phyloP scores from a whole-genome alignment of 78 protist species.

The Diacronema lutheri region DNA sequence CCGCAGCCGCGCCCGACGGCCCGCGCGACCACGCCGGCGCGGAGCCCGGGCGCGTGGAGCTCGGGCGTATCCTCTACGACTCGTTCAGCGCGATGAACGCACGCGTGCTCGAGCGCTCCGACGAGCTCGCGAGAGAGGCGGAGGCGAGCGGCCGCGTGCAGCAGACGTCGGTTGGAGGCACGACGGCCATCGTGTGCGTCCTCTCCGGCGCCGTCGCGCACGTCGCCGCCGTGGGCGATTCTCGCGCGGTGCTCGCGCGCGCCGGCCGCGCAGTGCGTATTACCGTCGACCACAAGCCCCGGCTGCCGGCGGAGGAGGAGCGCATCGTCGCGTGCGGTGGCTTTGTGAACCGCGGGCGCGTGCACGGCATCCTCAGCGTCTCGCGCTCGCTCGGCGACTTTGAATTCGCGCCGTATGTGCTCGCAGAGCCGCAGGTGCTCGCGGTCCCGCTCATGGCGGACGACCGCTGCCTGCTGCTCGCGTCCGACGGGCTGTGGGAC shows the following conservation, averaged over 20 bases:
- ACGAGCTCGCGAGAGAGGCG: too few species aligned
- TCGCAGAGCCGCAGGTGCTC: constrained; percentile 13
- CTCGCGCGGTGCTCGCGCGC: constrained; percentile 68
- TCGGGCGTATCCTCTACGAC: too few species aligned
- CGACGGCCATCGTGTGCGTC: constrained; percentile 68
- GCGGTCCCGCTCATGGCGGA: not conserved
- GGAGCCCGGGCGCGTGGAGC: too few species aligned
- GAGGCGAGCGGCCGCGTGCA: too few species aligned
- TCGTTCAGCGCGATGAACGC: too few species aligned
- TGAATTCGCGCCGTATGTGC: constrained; percentile 59
- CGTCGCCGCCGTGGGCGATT: constrained; percentile 81
- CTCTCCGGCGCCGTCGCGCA: constrained; percentile 30
- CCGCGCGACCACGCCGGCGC: too few species aligned
- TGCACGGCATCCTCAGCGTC: constrained; percentile 73
- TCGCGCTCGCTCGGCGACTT: constrained; percentile 77
- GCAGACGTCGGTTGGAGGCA: constrained; percentile 51
- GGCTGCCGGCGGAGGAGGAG: constrained; percentile 58
- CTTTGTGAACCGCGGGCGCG: constrained; percentile 53
- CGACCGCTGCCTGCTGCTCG: constrained; percentile 68
- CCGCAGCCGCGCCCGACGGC: too few species aligned
- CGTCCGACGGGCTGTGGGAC: constrained; percentile 94
- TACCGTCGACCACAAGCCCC: constrained; percentile 76
- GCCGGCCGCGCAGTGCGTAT: constrained; percentile 57
- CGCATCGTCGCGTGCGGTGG: constrained; percentile 76
- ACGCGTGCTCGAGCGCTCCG: too few species aligned